phyloP scores from a whole-genome alignment of 768 basidiomycete genomes.

The Sporobolomyces phaffii region DNA sequence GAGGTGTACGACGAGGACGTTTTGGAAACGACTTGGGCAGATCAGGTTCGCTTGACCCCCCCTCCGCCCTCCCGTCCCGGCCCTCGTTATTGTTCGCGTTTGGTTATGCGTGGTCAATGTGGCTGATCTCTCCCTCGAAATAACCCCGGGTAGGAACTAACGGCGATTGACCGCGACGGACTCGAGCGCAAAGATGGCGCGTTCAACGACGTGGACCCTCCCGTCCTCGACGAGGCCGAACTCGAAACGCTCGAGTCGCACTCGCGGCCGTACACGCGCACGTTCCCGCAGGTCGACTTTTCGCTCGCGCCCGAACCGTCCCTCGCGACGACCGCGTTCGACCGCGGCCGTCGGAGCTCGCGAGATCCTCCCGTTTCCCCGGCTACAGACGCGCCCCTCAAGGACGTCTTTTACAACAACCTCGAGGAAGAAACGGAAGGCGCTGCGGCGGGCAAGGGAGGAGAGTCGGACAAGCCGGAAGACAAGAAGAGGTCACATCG shows the following conservation, averaged over 20 bases:
- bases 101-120: too few species aligned
- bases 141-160: not conserved
- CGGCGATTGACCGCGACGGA: not conserved
- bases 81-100: too few species aligned
- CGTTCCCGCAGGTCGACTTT: not conserved
- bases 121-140: not conserved
- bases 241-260: not conserved
- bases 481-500: not conserved
- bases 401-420: not conserved
- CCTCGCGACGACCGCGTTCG: not conserved
- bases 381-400: not conserved
- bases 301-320: conserved; percentile 3
- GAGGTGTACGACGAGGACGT: conserved; percentile 68
- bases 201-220: not conserved
- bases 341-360: not conserved
- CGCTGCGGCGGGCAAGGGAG: not conserved
- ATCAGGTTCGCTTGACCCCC: conserved; percentile 9
- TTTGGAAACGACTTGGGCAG: conserved; percentile 51
- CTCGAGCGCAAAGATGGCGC: not conserved
- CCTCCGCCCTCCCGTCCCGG: too few species aligned
- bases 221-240: not conserved
- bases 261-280: not conserved
- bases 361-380: not conserved
- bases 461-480: not conserved
- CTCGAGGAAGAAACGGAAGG: not conserved